Evolutionary conservation across 345 rosid genomes (phyloP), one percentile per base, ranked within the genome.

Genomic region (Citrus reticulata): DNA sequence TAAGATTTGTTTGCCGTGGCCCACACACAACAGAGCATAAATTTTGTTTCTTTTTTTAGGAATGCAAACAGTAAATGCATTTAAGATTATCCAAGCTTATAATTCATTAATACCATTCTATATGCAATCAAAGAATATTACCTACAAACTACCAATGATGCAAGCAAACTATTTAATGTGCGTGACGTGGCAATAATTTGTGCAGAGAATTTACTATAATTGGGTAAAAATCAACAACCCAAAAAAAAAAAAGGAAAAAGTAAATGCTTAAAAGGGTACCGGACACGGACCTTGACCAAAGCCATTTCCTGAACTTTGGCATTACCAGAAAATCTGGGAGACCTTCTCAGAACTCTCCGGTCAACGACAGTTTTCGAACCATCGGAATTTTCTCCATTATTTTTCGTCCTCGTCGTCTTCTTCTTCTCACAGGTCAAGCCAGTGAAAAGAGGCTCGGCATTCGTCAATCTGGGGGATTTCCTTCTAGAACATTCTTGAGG

Each of bases 311-410:
- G 51, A 46, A 22, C 7, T 20, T 20, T 57, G 46, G 11, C 51
- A 35, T 32, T 35, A 4, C 16, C 32, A 35, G 63, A 27, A 57
- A 73, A 70, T 79, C 73, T 84, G 20, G 83, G 70, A 22, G 86
- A 81, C 70, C 81, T 77, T 77, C 62, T 81, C 35, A n/a, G 39
- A 68, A 46, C 75, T 73, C 35, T 76, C 16, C 55, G 79, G n/a
- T 51, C 58, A 19, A 46, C 51, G 51, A 60, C 14, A 20, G 5
- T n/a, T 24, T 42, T 64, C 17, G 2, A 58, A 40, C 29, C 29
- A 37, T 1, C 49, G 32, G 58, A 54, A 17, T 25, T 10, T 55
- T 32, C n/a, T 11, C 3, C 51, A 11, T 46, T 46, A 46, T 39
- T 10, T 1, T 30, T 34, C 4, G 58, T 34, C 25, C 19, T 32